Conservation (phyloP, 495 filamentous ascomycete species). For the Aspergillus campestris region DNA sequence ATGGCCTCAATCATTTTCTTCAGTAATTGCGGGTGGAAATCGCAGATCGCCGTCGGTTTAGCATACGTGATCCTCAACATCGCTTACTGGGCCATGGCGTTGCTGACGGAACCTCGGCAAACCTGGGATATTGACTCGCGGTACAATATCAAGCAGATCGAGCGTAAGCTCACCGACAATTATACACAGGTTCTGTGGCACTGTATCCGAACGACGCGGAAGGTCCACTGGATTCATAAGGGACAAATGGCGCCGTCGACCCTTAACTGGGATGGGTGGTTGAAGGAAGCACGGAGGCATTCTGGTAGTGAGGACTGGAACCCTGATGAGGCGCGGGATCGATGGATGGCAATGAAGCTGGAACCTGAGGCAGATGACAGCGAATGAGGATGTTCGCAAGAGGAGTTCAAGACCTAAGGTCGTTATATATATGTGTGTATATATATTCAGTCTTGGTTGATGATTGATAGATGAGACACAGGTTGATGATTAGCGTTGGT, state of each 20-base stretch:
- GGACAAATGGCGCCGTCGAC: slow-evolving; percentile 42
- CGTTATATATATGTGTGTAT: too few species aligned
- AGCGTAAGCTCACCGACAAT: slow-evolving; percentile 15
- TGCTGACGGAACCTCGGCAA: slow-evolving; percentile 4
- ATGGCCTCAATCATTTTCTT: slow-evolving; percentile 55
- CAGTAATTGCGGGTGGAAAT: slow-evolving; percentile 51
- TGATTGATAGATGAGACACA: too few species aligned
- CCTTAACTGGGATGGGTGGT: slow-evolving; percentile 43
- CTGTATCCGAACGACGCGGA: slow-evolving; percentile 43
- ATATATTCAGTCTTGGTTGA: too few species aligned
- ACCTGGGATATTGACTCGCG: slow-evolving; percentile 17
- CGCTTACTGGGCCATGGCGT: slow-evolving; percentile 42
- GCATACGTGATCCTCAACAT: slow-evolving; percentile 53
- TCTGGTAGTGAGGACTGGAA: slow-evolving; percentile 27
- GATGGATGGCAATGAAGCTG: slow-evolving; percentile 25
- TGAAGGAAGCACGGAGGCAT: slow-evolving; percentile 38
- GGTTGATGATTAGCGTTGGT: too few species aligned
- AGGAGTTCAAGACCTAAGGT: too few species aligned
- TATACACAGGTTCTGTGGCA: slow-evolving; percentile 51
- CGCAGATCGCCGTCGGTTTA: slow-evolving; percentile 49
- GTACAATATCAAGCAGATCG: slow-evolving; percentile 7
- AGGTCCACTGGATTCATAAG: slow-evolving; percentile 39
- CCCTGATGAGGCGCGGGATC: slow-evolving; percentile 41
- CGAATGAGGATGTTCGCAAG: too few species aligned
- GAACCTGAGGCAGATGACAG: too few species aligned